A percentile compares a stretch with the other conserved stretches of the same genome.
phyloP scores from a whole-genome alignment of 768 basidiomycete species.

The Pisolithus albus region DNA sequence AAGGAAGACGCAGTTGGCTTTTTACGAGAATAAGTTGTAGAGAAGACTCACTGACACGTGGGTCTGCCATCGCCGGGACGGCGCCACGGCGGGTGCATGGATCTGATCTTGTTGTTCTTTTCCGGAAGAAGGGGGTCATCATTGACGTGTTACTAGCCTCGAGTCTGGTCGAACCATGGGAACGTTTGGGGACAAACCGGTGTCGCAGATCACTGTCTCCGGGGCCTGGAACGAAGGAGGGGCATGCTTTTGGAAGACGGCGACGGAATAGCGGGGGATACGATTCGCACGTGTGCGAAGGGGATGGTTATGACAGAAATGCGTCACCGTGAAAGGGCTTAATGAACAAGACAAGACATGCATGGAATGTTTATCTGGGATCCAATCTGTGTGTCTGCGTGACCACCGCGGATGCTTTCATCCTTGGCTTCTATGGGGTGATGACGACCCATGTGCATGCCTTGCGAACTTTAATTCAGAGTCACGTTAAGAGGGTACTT shows the following conservation, averaged over 20 bases:
- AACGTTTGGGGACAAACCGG: background rate
- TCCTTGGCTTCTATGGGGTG: background rate
- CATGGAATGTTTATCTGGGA: slow-evolving; percentile 1
- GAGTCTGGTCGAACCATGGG: background rate
- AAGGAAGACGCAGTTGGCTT: background rate
- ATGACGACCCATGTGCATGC: background rate
- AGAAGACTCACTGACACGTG: background rate
- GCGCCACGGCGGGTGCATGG: background rate
- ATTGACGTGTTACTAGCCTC: background rate
- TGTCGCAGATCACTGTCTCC: background rate
- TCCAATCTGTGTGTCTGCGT: background rate
- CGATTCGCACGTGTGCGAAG: background rate
- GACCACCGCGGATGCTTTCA: background rate
- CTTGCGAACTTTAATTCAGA: background rate
- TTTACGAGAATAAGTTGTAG: background rate
- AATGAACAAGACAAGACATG: background rate
- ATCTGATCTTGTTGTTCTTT: background rate
- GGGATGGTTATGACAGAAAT: background rate
- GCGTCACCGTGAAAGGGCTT: background rate
- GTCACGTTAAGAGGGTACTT: background rate
- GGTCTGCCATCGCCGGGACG: background rate
- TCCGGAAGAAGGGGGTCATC: background rate
- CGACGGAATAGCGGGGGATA: background rate
- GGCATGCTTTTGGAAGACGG: background rate
- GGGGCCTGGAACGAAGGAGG: background rate